Percentiles rank a stretch among this genome's conserved stretches.
phyloP scores from a whole-genome alignment of 208 protist species.

The Leishmania mexicana region DNA sequence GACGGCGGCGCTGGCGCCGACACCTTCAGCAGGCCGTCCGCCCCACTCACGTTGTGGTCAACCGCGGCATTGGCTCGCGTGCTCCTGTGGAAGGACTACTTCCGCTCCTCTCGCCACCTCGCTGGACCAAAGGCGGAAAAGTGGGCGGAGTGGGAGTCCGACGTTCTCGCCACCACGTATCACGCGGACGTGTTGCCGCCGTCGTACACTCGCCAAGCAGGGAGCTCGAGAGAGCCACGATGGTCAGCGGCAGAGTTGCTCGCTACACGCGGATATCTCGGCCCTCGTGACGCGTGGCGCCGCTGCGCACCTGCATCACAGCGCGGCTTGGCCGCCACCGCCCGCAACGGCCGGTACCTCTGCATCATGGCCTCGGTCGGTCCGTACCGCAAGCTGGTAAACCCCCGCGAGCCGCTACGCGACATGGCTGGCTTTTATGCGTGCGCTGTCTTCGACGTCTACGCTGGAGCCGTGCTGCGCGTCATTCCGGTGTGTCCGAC shows the following conservation, averaged over 20 bases:
- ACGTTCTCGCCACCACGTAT: conserved; percentile 30
- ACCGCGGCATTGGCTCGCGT: conserved; percentile 28
- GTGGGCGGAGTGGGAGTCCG: conserved; percentile 26
- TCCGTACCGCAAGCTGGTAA: conserved; percentile 50
- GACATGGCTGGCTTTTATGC: conserved; percentile 62
- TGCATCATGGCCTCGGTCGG: conserved; percentile 73
- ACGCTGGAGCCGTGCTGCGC: conserved; percentile 56
- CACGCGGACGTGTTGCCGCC: conserved; percentile 23
- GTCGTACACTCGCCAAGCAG: neutral
- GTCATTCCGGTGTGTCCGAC: conserved; percentile 72
- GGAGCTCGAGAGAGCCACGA: neutral
- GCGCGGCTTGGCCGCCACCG: conserved; percentile 43
- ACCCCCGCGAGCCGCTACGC: conserved; percentile 42
- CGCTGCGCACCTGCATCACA: conserved; percentile 25
- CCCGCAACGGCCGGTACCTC: conserved; percentile 73
- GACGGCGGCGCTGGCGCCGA: neutral
- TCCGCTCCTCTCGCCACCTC: conserved; percentile 12
- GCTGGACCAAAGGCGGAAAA: neutral
- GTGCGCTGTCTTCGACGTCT: conserved; percentile 71
- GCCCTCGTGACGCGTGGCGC: conserved; percentile 27
- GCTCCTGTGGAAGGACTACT: conserved; percentile 20
- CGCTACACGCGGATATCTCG: conserved; percentile 19
- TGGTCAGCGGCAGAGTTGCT: conserved; percentile 26
- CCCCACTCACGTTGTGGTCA: conserved; percentile 20
- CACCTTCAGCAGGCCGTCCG: neutral